Base-by-base conservation (phyloP, 1,139 yeast genomes). In the Yamadazyma kanchanaburiensis region DNA sequence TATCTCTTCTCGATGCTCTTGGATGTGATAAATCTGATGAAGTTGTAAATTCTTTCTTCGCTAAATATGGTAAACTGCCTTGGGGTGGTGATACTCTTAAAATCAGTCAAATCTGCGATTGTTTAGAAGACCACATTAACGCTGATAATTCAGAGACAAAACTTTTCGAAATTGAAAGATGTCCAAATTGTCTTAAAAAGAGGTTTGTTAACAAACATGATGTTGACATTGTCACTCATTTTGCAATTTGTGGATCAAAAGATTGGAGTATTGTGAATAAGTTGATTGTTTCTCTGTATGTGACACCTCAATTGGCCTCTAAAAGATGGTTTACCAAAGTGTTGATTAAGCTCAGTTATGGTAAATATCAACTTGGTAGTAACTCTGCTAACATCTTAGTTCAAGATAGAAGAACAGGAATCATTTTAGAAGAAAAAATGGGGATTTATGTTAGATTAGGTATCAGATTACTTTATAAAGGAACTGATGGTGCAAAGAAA, bases 351-450 rank as follows among this genome's bases (percentile, higher is more conserved):
- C 62, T 91, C 27, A 85, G 94, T 0, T 88, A 87, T 51, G 98
- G 98, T 0, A 82, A 83, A 44, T 84, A 88, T 52, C 77, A 80
- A 28, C 60, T 89, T 18, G 98, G 98, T 1, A 82, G 88, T 22
- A 86, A 89, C 50, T 86, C 94, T 27, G 98, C 97, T 10, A 89
- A 89, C 49, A 91, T 91, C 24, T 64, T 91, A 31, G 97, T 91
- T 3, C 97, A 91, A 53, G 96, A 91, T 55, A 67, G 98, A 41
- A 67, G 73, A 23, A 83, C 96, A 0, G 98, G 98, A 0, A 74
- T 84, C 29, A 77, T 91, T 12, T 61, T 84, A 51, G 97, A 91
- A 51, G 98, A 91, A 49, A 87, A 88, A 46, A 91, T 91, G 85
- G 82, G 91, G 32, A 77, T 85, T 2, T 86, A 86, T 48, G 94